Percentiles rank a stretch among this genome's conserved stretches.
phyloP scores from a whole-genome alignment of 2,329 filamentous ascomycete species.

The Aspergillus pseudoviridinutans region DNA sequence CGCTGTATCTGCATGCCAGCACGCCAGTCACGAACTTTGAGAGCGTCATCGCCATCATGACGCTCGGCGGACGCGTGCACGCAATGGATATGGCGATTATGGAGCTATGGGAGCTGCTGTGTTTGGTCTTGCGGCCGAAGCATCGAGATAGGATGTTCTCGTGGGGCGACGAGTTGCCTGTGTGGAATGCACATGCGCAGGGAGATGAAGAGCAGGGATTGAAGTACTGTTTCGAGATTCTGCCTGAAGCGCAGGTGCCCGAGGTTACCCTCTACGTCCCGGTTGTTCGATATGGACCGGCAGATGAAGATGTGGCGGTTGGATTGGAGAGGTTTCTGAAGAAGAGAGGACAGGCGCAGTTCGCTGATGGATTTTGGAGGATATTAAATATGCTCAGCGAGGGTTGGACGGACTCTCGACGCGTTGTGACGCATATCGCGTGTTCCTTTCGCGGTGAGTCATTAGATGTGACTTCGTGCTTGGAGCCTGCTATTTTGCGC shows the following conservation, averaged over 20 bases:
- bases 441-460: neutral
- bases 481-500: neutral
- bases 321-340: neutral
- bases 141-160: neutral
- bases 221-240: neutral
- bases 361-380: neutral
- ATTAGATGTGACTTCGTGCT: neutral
- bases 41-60: neutral
- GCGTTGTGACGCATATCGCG: neutral
- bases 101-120: neutral
- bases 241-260: neutral
- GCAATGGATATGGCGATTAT: neutral
- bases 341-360: neutral
- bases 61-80: neutral
- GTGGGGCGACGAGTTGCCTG: neutral
- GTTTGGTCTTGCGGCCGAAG: neutral
- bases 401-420: neutral
- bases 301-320: neutral
- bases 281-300: neutral
- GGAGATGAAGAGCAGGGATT: neutral
- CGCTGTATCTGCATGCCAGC: neutral
- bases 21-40: neutral
- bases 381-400: neutral
- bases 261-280: neutral
- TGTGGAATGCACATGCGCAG: neutral